Percentiles rank a stretch among this genome's conserved stretches.
phyloP scores from a whole-genome alignment of 495 filamentous ascomycete species.

The Oleoguttula mirabilis region DNA sequence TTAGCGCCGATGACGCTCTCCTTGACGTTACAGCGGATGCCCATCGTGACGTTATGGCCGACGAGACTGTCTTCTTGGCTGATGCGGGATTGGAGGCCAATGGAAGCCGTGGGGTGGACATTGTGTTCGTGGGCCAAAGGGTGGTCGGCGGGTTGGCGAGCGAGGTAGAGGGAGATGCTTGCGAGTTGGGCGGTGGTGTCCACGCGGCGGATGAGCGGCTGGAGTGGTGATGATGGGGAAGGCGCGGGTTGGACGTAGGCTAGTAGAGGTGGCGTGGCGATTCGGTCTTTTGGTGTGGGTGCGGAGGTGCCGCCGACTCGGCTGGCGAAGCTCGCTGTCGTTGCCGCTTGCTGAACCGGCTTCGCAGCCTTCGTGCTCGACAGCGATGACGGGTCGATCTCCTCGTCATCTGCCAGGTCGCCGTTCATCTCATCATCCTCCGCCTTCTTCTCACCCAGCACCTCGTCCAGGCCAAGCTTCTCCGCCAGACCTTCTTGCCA shows the following conservation, averaged over 20 bases:
- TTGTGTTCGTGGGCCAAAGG: constrained; percentile 66
- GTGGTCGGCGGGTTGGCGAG: constrained; percentile 46
- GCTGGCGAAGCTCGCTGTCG: constrained; percentile 30
- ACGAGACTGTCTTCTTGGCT: constrained; percentile 64
- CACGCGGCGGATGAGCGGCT: constrained; percentile 60
- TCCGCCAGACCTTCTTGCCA: constrained; percentile 74
- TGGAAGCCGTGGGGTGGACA: constrained; percentile 63
- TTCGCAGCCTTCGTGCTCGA: constrained; percentile 39
- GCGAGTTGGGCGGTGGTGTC: constrained; percentile 76
- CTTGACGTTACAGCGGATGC: constrained; percentile 74
- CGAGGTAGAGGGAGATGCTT: constrained; percentile 69
- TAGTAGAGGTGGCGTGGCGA: constrained; percentile 55
- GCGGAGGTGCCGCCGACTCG: constrained; percentile 23
- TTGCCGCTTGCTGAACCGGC: constrained; percentile 3
- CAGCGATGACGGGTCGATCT: constrained; percentile 50
- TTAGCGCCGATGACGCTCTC: constrained; percentile 77
- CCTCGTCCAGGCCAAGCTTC: constrained; percentile 60
- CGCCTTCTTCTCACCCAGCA: constrained; percentile 40
- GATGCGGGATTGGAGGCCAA: constrained; percentile 65
- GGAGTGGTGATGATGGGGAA: constrained; percentile 29
- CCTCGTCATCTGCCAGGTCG: constrained; percentile 34
- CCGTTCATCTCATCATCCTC: constrained; percentile 13
- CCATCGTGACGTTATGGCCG: constrained; percentile 73
- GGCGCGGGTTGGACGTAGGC: constrained; percentile 57
- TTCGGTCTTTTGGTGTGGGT: constrained; percentile 8